Percentiles rank a stretch among this genome's conserved stretches.
phyloP scores from a whole-genome alignment of 1,284 basidiomycete genomes.

The Puccinia polysora region DNA sequence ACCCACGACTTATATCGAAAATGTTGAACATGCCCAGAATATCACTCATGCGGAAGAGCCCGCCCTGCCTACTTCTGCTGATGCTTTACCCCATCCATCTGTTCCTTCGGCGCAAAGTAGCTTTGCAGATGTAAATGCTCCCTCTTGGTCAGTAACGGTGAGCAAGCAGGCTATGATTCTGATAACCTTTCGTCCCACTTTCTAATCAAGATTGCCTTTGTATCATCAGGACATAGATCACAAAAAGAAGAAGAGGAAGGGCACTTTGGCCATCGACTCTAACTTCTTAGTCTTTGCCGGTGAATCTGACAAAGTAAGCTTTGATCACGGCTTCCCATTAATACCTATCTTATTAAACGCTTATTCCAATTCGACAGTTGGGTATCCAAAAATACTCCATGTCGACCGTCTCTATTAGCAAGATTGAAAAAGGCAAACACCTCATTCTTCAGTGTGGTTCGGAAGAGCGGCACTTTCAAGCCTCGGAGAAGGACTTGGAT shows the following conservation, averaged over 20 bases:
- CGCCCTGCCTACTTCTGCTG: conserved; percentile 45
- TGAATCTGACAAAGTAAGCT: conserved; percentile 81
- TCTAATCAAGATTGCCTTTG: neutral
- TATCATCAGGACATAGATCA: conserved; percentile 66
- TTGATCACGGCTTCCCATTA: neutral
- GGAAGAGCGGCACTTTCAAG: conserved; percentile 41
- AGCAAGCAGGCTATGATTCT: conserved; percentile 37
- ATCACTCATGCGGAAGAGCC: conserved; percentile 52
- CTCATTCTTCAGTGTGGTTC: conserved; percentile 67
- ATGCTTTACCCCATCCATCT: conserved; percentile 55
- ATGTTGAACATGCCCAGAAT: conserved; percentile 53
- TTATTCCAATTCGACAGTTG: conserved; percentile 58
- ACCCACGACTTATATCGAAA: conserved; percentile 84
- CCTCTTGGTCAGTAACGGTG: conserved; percentile 80
- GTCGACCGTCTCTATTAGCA: conserved; percentile 59
- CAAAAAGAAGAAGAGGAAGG: conserved; percentile 97
- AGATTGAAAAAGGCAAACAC: conserved; percentile 72
- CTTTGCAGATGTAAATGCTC: conserved; percentile 63
- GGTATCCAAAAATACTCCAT: conserved; percentile 81
- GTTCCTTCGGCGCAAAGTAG: conserved; percentile 54
- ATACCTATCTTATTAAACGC: conserved; percentile 1
- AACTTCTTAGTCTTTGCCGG: conserved; percentile 91
- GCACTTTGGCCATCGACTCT: conserved; percentile 85
- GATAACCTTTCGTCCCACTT: conserved; percentile 6
- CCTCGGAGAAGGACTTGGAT: conserved; percentile 39